A percentile compares a stretch with the other conserved stretches of the same genome.
Conservation (phyloP, 768 basidiomycete genomes). For the Coprinopsis strossmayeri region DNA sequence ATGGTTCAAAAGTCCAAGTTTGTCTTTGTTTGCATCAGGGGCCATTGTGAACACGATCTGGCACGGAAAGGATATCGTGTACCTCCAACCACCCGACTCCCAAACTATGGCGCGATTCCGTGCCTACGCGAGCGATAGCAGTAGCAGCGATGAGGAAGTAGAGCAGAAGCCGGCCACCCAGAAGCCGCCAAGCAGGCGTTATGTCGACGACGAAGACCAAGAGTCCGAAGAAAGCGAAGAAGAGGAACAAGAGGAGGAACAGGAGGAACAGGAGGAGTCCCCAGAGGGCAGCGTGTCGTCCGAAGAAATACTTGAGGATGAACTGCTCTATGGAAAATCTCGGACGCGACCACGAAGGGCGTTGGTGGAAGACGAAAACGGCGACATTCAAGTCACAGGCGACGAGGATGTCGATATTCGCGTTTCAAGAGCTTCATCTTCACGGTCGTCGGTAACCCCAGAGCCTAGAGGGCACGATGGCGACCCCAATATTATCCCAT, state of each 20-base stretch:
- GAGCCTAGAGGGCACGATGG: slow-evolving; percentile 21
- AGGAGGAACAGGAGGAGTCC: slow-evolving; percentile 28
- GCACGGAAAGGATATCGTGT: not conserved
- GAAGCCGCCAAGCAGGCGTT: slow-evolving; percentile 7
- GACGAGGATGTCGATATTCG: slow-evolving; percentile 38
- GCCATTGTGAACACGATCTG: not conserved
- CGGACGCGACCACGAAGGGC: slow-evolving; percentile 32
- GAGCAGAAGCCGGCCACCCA: slow-evolving; percentile 20
- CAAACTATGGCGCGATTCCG: slow-evolving; percentile 59
- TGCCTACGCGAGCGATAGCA: slow-evolving; percentile 55
- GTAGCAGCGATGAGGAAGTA: slow-evolving; percentile 44
- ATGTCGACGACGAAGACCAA: slow-evolving; percentile 3
- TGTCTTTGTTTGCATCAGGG: slow-evolving; percentile 1
- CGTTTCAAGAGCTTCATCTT: slow-evolving; percentile 25
- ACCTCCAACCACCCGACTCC: not conserved
- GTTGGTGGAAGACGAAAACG: slow-evolving; percentile 49
- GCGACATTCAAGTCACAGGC: slow-evolving; percentile 39
- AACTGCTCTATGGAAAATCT: slow-evolving; percentile 23
- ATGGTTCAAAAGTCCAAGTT: not conserved
- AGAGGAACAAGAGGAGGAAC: slow-evolving; percentile 23
- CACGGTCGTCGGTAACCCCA: slow-evolving; percentile 28
- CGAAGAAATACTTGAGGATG: slow-evolving; percentile 50
- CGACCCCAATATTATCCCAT: slow-evolving; percentile 54
- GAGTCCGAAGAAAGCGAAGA: slow-evolving; percentile 18
- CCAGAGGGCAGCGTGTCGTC: slow-evolving; percentile 29